A percentile compares a stretch with the other conserved stretches of the same genome.
These are phyloP conservation scores for Verticillium dahliae DNA, from an alignment of 2,329 filamentous ascomycete genomes.

Conservation along the genomic window DNA sequence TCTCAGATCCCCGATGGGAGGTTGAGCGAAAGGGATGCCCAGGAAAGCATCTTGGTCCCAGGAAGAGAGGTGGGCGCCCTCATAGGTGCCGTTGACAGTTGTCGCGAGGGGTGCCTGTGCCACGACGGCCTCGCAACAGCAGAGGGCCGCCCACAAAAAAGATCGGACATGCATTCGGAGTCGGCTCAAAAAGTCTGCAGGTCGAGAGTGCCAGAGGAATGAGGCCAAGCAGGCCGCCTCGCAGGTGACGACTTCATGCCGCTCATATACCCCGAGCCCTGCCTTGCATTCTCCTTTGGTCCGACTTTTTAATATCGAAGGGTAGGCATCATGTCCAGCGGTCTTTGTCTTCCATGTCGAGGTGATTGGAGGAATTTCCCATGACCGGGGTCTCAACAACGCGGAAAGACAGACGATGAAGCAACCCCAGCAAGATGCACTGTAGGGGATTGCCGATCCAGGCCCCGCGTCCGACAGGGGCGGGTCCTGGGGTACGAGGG, in stretches of 20 bases:
- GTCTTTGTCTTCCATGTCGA: neutral
- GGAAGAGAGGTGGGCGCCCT: conserved; percentile 21
- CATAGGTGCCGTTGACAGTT: conserved; percentile 25
- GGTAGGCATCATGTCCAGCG: neutral
- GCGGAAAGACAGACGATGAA: neutral
- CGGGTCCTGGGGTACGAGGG: neutral
- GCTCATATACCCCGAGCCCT: neutral
- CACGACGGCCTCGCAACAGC: neutral
- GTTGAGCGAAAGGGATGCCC: conserved; percentile 26
- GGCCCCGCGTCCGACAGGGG: neutral
- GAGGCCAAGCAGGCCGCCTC: neutral
- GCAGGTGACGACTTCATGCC: neutral
- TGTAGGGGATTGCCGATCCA: conserved; percentile 1
- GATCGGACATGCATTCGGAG: neutral
- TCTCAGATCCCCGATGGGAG: conserved; percentile 25
- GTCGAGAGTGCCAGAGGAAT: neutral
- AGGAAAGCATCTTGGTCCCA: conserved; percentile 34
- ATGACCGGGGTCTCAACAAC: neutral
- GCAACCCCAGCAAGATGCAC: neutral
- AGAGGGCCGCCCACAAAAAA: neutral
- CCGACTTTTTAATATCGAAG: neutral
- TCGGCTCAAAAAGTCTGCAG: neutral
- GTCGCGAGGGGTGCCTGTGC: conserved; percentile 8
- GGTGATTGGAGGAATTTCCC: conserved; percentile 1
- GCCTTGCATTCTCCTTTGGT: neutral